Percentiles rank a stretch among this genome's conserved stretches.
These are phyloP conservation scores for Coemansia sp. DNA, from an alignment of 192 early-diverging fungal species.

Conservation along the genomic window DNA sequence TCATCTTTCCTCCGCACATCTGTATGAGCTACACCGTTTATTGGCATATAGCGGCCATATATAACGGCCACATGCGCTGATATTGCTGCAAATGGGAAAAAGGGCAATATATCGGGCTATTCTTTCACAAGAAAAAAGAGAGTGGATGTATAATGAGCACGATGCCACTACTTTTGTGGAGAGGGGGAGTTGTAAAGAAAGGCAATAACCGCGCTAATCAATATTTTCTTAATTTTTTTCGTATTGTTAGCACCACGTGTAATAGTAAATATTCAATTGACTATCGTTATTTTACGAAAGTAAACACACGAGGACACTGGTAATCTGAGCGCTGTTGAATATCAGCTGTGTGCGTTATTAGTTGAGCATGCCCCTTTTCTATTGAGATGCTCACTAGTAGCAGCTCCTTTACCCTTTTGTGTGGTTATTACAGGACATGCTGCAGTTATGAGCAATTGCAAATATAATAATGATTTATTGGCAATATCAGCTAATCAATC, in stretches of 20 bases:
- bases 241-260: too few species aligned
- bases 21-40: background rate
- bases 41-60: background rate
- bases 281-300: too few species aligned
- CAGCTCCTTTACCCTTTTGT: background rate
- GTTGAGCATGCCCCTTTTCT: background rate
- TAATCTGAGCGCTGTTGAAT: too few species aligned
- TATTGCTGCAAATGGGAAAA: background rate
- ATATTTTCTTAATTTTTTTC: too few species aligned
- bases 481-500: conserved; percentile 12
- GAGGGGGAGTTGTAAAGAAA: too few species aligned
- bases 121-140: background rate
- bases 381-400: background rate
- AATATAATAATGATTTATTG: background rate
- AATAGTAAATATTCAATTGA: too few species aligned
- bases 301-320: too few species aligned
- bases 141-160: background rate
- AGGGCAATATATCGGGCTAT: background rate
- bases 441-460: background rate
- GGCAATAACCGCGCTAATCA: too few species aligned
- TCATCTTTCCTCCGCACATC: background rate
- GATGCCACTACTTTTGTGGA: too few species aligned
- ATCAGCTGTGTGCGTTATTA: background rate
- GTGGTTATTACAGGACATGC: background rate
- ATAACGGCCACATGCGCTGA: background rate